Conservation (phyloP, 2,329 filamentous ascomycete genomes). For the Phialemoniopsis sp. region DNA sequence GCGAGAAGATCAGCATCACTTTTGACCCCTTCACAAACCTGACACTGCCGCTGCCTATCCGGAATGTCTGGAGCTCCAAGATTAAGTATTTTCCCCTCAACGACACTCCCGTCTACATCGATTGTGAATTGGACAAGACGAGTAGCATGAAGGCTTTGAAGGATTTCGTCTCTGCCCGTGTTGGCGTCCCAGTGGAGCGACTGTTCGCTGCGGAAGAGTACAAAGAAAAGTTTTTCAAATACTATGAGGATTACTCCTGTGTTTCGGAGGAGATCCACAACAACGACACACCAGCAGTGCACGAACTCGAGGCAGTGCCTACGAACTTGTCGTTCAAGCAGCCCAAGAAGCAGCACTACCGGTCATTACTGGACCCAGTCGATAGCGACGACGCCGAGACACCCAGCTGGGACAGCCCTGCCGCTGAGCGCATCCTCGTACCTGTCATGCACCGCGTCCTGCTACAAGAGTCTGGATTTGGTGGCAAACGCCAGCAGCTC, state of each 20-base stretch:
- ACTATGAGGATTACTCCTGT: slow-evolving; percentile 65
- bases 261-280: slow-evolving; percentile 70
- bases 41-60: slow-evolving; percentile 83
- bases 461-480: no score
- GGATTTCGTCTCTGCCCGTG: slow-evolving; percentile 62
- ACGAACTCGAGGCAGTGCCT: slow-evolving; percentile 74
- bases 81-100: slow-evolving; percentile 77
- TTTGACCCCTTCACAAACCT: slow-evolving; percentile 97
- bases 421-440: slow-evolving; percentile 64
- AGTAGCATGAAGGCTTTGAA: slow-evolving; percentile 66
- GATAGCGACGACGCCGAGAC: slow-evolving; percentile 39
- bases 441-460: slow-evolving; percentile 60
- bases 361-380: slow-evolving; percentile 46
- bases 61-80: slow-evolving; percentile 72
- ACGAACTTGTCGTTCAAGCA: slow-evolving; percentile 68
- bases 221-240: slow-evolving; percentile 79
- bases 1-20: slow-evolving; percentile 94
- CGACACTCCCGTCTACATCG: slow-evolving; percentile 64
- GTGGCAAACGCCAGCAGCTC: no score
- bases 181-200: slow-evolving; percentile 58
- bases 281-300: slow-evolving; percentile 64
- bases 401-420: slow-evolving; percentile 52
- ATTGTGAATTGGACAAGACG: slow-evolving; percentile 77
- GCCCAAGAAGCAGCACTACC: slow-evolving; percentile 36
- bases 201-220: slow-evolving; percentile 83